Conservation (phyloP, 2,329 filamentous ascomycete genomes). For the Colletotrichum sp. region DNA sequence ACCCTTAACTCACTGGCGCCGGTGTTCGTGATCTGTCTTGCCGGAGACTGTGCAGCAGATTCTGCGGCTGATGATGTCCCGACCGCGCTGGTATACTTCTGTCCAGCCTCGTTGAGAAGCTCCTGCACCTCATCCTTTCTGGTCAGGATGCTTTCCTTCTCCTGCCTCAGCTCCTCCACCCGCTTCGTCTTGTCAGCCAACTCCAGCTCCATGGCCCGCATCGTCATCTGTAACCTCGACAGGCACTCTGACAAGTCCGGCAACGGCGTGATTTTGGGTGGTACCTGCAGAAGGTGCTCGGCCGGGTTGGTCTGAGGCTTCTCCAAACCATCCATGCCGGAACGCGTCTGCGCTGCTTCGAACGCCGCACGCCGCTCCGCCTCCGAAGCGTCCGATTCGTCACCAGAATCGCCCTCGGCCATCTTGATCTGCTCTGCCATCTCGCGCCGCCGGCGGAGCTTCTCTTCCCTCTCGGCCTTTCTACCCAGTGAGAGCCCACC, state of each 20-base stretch:
- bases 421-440: slow-evolving; percentile 85
- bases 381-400: slow-evolving; percentile 72
- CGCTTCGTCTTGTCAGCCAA: slow-evolving; percentile 64
- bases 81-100: slow-evolving; percentile 58
- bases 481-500: slow-evolving; percentile 79
- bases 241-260: slow-evolving; percentile 75
- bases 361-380: slow-evolving; percentile 80
- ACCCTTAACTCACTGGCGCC: slow-evolving; percentile 28
- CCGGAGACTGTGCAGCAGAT: slow-evolving; percentile 20
- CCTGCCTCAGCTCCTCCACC: slow-evolving; percentile 70
- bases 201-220: slow-evolving; percentile 68
- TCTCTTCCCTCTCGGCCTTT: slow-evolving; percentile 77
- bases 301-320: slow-evolving; percentile 47
- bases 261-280: slow-evolving; percentile 77
- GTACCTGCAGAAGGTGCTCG: slow-evolving; percentile 57
- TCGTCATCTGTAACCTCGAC: slow-evolving; percentile 63
- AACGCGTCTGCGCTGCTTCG: slow-evolving; percentile 83
- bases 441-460: slow-evolving; percentile 70
- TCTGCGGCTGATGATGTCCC: slow-evolving; percentile 22
- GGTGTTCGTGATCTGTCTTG: slow-evolving; percentile 15
- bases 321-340: slow-evolving; percentile 79
- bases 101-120: slow-evolving; percentile 80
- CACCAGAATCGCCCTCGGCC: slow-evolving; percentile 71
- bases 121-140: slow-evolving; percentile 82
- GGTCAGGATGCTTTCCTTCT: slow-evolving; percentile 70